Evolutionary conservation across 495 filamentous ascomycete species (phyloP).

Genomic region (Penicillium cosmopolitanum): DNA sequence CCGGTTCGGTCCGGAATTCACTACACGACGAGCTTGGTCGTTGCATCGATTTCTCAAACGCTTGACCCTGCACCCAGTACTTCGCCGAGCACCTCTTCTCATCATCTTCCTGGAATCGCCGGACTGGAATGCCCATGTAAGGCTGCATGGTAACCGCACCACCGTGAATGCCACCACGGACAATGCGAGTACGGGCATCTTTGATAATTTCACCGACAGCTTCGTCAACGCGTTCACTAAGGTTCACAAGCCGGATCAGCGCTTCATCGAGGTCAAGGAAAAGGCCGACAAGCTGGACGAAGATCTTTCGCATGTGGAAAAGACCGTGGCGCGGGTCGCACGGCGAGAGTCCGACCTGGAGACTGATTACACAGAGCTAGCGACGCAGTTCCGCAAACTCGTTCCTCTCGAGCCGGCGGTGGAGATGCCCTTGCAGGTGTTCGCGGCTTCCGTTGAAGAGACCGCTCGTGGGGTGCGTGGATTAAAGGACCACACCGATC

Average conservation of each 20-base stretch:
- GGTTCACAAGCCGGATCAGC: constrained; percentile 90
- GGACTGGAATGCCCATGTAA: constrained; percentile 98
- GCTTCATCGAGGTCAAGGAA: constrained; percentile 92
- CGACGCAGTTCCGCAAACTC: constrained; percentile 91
- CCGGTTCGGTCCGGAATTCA: constrained; percentile 93
- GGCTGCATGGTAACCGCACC: constrained; percentile 65
- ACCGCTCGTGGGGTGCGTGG: constrained; percentile 72
- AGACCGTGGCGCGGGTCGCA: constrained; percentile 86
- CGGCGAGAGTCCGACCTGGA: constrained; percentile 89
- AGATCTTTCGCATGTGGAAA: constrained; percentile 89
- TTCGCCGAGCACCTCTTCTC: constrained; percentile 80
- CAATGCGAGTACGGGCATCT: constrained; percentile 65
- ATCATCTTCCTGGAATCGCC: constrained; percentile 87
- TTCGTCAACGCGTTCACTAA: constrained; percentile 98
- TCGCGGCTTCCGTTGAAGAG: constrained; percentile 83
- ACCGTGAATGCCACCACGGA: constrained; percentile 56
- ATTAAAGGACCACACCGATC: constrained; percentile 91
- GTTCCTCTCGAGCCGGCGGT: constrained; percentile 88
- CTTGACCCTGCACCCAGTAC: constrained; percentile 82
- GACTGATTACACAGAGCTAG: constrained; percentile 84
- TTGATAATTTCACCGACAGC: constrained; percentile 93
- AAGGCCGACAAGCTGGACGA: constrained; percentile 95
- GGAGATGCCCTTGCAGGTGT: constrained; percentile 75
- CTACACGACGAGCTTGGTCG: constrained; percentile 84
- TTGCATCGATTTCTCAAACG: constrained; percentile 90